Evolutionary conservation across 208 protist species (phyloP).

Genomic region (Leishmania mexicana): DNA sequence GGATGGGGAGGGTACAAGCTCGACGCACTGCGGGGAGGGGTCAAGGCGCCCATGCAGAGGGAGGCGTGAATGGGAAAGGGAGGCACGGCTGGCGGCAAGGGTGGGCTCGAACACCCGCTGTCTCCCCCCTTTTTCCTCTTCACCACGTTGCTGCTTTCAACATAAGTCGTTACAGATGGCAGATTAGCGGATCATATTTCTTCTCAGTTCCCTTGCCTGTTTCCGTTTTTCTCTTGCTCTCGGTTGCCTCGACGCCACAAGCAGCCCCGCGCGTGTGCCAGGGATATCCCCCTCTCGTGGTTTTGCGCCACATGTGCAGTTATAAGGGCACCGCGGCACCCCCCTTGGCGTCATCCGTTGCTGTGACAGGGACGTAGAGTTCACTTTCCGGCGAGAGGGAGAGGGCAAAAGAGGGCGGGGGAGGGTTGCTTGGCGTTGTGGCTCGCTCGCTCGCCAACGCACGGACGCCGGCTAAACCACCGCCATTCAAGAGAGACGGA

Average conservation of each 20-base stretch:
- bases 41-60: neutral
- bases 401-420: neutral
- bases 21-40: neutral
- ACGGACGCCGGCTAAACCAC: neutral
- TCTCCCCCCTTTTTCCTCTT: neutral
- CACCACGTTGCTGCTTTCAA: neutral
- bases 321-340: neutral
- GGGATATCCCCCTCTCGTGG: neutral
- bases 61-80: neutral
- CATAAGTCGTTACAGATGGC: neutral
- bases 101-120: neutral
- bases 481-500: neutral
- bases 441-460: neutral
- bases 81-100: neutral
- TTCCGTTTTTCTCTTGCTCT: neutral
- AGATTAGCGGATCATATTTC: neutral
- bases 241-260: neutral
- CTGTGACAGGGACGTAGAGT: neutral
- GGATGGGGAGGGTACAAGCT: neutral
- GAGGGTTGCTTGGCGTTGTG: neutral
- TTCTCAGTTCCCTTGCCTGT: neutral
- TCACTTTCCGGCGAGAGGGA: neutral
- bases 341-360: neutral
- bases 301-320: neutral
- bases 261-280: neutral